A percentile compares a stretch with the other conserved stretches of the same genome.
Evolutionary conservation across 805 yeast genomes (phyloP).

Genomic region (Brettanomyces anomalus): DNA sequence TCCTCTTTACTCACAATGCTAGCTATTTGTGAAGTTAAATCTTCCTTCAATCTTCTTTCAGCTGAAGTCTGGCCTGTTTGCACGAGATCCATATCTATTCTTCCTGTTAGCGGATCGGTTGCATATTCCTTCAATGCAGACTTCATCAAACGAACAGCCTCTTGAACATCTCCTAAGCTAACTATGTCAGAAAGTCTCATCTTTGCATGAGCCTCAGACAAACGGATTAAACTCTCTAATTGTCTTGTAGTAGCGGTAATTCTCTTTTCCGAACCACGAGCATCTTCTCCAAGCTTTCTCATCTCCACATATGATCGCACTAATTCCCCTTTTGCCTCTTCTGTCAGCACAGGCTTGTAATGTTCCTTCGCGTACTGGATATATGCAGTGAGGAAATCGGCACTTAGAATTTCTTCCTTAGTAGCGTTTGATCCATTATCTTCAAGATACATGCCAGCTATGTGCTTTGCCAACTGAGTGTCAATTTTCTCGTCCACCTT

Average conservation of each 20-base stretch:
- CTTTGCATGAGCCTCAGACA: constrained; percentile 95
- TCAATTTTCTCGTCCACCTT: constrained; percentile 83
- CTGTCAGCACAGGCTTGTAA: constrained; percentile 69
- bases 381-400: constrained; percentile 79
- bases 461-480: constrained; percentile 79
- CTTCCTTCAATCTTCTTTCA: constrained; percentile 71
- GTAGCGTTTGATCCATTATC: constrained; percentile 74
- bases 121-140: constrained; percentile 97
- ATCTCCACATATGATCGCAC: constrained; percentile 86
- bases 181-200: constrained; percentile 76
- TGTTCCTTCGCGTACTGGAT: constrained; percentile 92
- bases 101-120: constrained; percentile 93
- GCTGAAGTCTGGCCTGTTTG: constrained; percentile 93
- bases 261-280: constrained; percentile 75
- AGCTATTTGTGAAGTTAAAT: constrained; percentile 53
- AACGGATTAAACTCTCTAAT: constrained; percentile 88
- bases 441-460: constrained; percentile 86
- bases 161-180: constrained; percentile 73
- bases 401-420: constrained; percentile 61
- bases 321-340: constrained; percentile 72
- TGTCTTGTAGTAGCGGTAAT: constrained; percentile 98
- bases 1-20: constrained; percentile 41
- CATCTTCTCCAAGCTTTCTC: constrained; percentile 91
- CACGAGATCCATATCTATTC: constrained; percentile 94
- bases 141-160: constrained; percentile 86